Conservation (phyloP, 495 filamentous ascomycete genomes). For the Cryomyces minteri region DNA sequence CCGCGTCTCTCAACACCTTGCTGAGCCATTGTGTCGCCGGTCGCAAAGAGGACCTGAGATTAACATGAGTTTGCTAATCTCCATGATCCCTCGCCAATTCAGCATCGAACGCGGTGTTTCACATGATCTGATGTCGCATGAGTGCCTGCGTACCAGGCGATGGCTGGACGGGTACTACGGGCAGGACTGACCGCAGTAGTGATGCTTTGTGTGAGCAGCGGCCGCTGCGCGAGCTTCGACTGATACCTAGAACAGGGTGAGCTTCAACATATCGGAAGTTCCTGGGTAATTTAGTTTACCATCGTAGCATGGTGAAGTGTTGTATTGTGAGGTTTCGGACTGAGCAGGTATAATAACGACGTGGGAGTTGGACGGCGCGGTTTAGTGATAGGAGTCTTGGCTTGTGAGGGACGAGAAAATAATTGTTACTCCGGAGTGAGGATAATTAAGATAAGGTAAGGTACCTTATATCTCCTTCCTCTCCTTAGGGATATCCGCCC, state of each 20-base stretch:
- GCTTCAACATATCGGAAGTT: too few species aligned
- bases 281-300: too few species aligned
- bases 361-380: too few species aligned
- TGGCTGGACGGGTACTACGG: background rate
- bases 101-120: background rate
- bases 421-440: too few species aligned
- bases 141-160: background rate
- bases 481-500: too few species aligned
- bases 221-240: constrained; percentile 56
- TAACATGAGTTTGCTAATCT: background rate
- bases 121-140: background rate
- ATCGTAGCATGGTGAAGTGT: too few species aligned
- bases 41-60: constrained; percentile 61
- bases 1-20: constrained; percentile 78
- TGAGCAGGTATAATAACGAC: too few species aligned
- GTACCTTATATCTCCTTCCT: too few species aligned
- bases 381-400: too few species aligned
- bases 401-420: too few species aligned
- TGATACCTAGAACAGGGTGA: constrained; percentile 51
- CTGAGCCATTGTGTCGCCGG: constrained; percentile 84
- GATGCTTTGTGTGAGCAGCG: constrained; percentile 73
- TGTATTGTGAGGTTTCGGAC: too few species aligned
- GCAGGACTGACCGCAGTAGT: constrained; percentile 46
- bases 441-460: too few species aligned
- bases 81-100: background rate